Percentiles rank a stretch among this genome's conserved stretches.
Conservation (phyloP, 2,329 filamentous ascomycete species). For the Epichloe typhina region DNA sequence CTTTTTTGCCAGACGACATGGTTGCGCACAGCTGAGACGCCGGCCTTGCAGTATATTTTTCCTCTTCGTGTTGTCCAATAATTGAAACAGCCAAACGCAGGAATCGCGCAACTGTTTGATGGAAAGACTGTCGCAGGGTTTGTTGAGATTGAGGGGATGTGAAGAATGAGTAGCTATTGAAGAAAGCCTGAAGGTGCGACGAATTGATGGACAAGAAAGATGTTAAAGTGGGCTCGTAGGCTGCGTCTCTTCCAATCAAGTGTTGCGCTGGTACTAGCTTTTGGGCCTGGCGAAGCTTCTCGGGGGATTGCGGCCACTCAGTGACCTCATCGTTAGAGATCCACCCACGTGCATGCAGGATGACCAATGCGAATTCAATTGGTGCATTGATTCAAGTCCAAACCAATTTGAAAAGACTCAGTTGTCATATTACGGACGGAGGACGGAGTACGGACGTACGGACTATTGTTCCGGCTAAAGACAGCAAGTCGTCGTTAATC, state of each 20-base stretch:
- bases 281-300: no score
- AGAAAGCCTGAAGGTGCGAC: background rate
- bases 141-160: background rate
- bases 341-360: background rate
- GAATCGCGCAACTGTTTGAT: background rate
- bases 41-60: background rate
- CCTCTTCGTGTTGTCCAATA: background rate
- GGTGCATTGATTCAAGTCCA: no score
- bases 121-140: background rate
- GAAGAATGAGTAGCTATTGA: background rate
- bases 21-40: background rate
- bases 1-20: slow-evolving; percentile 38
- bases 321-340: background rate
- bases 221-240: background rate
- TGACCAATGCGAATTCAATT: no score
- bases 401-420: no score
- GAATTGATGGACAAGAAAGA: background rate
- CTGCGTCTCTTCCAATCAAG: background rate
- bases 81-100: background rate
- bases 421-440: background rate
- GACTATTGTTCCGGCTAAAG: no score
- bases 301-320: background rate
- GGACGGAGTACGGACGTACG: no score
- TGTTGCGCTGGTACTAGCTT: background rate
- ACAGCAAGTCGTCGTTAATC: no score